Conservation (phyloP, 305 asterid species). For the Solanum hybrid region DNA sequence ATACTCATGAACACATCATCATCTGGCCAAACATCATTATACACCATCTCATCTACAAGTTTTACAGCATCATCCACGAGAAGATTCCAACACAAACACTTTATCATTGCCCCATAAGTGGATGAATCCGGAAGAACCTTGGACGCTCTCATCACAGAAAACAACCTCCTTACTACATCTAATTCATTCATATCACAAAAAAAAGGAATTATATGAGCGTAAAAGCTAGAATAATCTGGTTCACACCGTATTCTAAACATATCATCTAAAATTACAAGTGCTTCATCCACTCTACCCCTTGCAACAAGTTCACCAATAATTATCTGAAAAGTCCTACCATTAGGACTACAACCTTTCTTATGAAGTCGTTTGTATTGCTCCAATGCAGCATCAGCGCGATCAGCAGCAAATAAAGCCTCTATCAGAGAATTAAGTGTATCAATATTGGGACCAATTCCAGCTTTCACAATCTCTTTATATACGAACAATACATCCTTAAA, state of each 20-base stretch:
- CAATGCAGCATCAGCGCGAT: slow-evolving; percentile 50
- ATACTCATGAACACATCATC: slow-evolving; percentile 30
- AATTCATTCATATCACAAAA: slow-evolving; percentile 40
- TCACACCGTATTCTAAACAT: slow-evolving; percentile 37
- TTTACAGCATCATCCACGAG: slow-evolving; percentile 50
- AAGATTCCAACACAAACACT: slow-evolving; percentile 47
- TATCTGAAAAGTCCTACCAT: slow-evolving; percentile 57
- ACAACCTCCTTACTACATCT: slow-evolving; percentile 39
- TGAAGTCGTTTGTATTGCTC: slow-evolving; percentile 60
- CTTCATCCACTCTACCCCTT: slow-evolving; percentile 38
- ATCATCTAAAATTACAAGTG: slow-evolving; percentile 47
- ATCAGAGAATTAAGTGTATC: slow-evolving; percentile 59
- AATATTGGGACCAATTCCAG: slow-evolving; percentile 49
- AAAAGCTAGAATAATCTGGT: slow-evolving; percentile 38
- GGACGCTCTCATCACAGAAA: slow-evolving; percentile 48
- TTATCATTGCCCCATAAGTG: slow-evolving; percentile 43
- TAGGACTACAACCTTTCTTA: slow-evolving; percentile 73
- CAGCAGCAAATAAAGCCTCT: slow-evolving; percentile 62
- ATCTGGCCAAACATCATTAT: slow-evolving; percentile 31
- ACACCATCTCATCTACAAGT: slow-evolving; percentile 48
- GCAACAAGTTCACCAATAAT: slow-evolving; percentile 51
- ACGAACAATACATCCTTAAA: slow-evolving; percentile 73
- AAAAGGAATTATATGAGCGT: slow-evolving; percentile 39
- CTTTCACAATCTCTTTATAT: slow-evolving; percentile 79
- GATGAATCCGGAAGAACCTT: slow-evolving; percentile 28